Evolutionary conservation across 129 eudicot species (phyloP), one percentile per base, ranked within the genome.

Genomic region (Arctium lappa): DNA sequence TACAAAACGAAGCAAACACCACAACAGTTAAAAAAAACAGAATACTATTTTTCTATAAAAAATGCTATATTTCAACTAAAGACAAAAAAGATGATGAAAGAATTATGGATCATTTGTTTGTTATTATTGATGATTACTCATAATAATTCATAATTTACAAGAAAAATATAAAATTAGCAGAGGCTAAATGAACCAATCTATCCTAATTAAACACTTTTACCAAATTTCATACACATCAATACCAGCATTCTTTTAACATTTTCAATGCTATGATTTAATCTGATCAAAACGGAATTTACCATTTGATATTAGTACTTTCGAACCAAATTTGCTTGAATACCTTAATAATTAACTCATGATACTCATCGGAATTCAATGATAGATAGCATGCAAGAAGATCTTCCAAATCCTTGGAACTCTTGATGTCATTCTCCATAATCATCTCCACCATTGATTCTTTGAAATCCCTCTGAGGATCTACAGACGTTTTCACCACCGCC

Each of bases 381-480:
- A 94, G 89, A 86, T 92, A 94, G 22, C 95, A 92, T 62, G 98
- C 95, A 37, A 94, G 90, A 48, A 94, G 90, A 46, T 93, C 94
- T 76, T 93, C 97, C 81, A 93, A 83, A 27, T 93, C 97, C 76
- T 89, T 91, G 0, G 96, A 87, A 44, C 84, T 84, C 69, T 75
- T 82, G 5, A 94, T 89, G 12, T 92, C 82, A 60, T 92, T 88
- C 84, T 89, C 93, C 73, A 87, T 38, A 12, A 92, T 94, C 98
- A 94, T 94, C 89, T 94, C 95, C 87, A 90, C 88, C 98, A 92
- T 94, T 10, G 97, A 93, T 30, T 93, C 97, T 79, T 77, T 91
- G 53, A 93, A 91, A 62, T 93, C 97, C 73, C 76, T 81, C 5
- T 82, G 84, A 9, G 97, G 97, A 81, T 93, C 89, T 44, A 42